Percentiles rank a stretch among this genome's conserved stretches.
Evolutionary conservation across 177 flowering plant species (phyloP).

Genomic region (Vitis hybrid): DNA sequence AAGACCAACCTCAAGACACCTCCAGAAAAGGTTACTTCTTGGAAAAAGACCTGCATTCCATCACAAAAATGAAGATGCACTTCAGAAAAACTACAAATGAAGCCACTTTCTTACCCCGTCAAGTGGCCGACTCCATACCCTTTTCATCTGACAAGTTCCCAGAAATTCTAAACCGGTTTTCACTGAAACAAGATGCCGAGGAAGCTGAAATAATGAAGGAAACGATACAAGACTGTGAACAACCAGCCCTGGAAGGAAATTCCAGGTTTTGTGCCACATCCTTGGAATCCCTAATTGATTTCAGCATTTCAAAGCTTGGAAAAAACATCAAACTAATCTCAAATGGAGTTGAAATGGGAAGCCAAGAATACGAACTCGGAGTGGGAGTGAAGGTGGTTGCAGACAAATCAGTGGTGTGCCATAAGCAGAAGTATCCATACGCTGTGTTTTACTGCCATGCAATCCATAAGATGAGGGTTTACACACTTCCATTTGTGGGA

Average conservation of each 20-base stretch:
- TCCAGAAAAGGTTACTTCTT: neutral
- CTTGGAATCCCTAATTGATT: too few relatives aligned
- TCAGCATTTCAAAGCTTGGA: too few relatives aligned
- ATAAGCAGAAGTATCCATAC: slow-evolving; percentile 23
- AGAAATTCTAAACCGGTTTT: neutral
- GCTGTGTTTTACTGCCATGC: slow-evolving; percentile 50
- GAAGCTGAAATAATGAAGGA: neutral
- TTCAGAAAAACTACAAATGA: too few relatives aligned
- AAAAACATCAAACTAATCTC: too few relatives aligned
- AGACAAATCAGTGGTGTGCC: too few relatives aligned
- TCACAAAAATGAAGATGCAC: too few relatives aligned
- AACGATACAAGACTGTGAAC: neutral
- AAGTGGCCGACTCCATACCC: neutral
- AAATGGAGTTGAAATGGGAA: too few relatives aligned
- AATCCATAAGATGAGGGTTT: slow-evolving; percentile 25
- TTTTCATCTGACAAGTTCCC: neutral
- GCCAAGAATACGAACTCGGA: slow-evolving; percentile 13
- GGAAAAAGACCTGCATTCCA: neutral
- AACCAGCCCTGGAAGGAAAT: too few relatives aligned
- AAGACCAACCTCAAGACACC: neutral
- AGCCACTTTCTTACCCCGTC: neutral
- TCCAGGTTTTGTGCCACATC: too few relatives aligned
- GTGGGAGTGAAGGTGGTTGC: slow-evolving; percentile 8
- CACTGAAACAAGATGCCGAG: neutral
- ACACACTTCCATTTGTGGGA: slow-evolving; percentile 14